phyloP scores from a whole-genome alignment of 129 eudicot genomes.

The Deinandra increscens region DNA sequence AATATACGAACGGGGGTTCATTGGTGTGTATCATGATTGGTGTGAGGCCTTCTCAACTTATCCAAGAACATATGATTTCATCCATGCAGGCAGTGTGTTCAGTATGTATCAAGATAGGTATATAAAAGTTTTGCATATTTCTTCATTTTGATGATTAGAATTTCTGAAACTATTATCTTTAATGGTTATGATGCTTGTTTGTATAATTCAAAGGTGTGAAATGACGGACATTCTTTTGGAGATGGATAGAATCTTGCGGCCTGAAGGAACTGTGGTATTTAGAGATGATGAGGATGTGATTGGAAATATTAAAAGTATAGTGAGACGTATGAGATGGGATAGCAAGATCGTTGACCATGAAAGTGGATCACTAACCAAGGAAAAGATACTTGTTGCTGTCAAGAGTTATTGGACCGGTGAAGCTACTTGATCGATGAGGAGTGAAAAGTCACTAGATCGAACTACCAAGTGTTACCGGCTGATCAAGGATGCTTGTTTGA shows the following conservation, averaged over 20 bases:
- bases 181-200: constrained; percentile 10
- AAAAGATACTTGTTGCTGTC: constrained; percentile 64
- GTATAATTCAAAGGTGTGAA: constrained; percentile 66
- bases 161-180: background rate
- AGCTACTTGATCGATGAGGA: constrained; percentile 12
- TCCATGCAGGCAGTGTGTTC: constrained; percentile 74
- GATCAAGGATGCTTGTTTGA: background rate
- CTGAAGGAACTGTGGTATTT: constrained; percentile 78
- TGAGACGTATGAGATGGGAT: constrained; percentile 78
- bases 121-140: background rate
- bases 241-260: constrained; percentile 86
- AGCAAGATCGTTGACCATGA: constrained; percentile 63
- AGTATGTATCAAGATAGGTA: constrained; percentile 83
- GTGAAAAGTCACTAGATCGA: constrained; percentile 5
- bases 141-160: background rate
- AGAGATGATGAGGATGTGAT: constrained; percentile 72
- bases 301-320: constrained; percentile 54
- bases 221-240: constrained; percentile 65
- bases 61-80: constrained; percentile 88
- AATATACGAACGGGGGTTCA: constrained; percentile 72
- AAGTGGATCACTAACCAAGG: constrained; percentile 59
- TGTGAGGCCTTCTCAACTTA: constrained; percentile 90
- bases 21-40: constrained; percentile 89
- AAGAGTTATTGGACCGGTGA: constrained; percentile 74
- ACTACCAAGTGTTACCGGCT: background rate